These are phyloP conservation scores for Pluteus cervinus DNA, from an alignment of 768 basidiomycete genomes.

Conservation along the genomic window DNA sequence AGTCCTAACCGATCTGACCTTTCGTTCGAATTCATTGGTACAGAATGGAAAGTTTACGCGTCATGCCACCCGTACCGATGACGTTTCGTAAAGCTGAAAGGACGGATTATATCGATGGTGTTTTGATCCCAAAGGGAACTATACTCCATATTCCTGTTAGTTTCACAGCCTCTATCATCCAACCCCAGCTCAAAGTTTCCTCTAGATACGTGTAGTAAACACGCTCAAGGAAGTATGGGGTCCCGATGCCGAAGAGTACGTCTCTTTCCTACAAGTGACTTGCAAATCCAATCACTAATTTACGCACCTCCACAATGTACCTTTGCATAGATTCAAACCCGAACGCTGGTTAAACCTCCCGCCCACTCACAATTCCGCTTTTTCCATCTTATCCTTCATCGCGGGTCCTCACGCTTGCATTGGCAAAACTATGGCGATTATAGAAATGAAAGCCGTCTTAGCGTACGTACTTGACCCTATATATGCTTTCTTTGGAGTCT, in stretches of 20 bases:
- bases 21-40: neutral
- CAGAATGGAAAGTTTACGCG: conserved; percentile 34
- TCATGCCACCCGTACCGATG: conserved; percentile 35
- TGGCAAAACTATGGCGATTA: conserved; percentile 41
- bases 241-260: conserved; percentile 43
- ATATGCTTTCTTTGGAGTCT: neutral
- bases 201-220: conserved; percentile 43
- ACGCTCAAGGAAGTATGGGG: conserved; percentile 46
- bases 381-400: conserved; percentile 36
- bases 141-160: conserved; percentile 32
- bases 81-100: conserved; percentile 31
- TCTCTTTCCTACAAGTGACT: conserved; percentile 2
- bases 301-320: neutral
- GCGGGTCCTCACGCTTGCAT: conserved; percentile 41
- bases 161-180: neutral
- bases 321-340: conserved; percentile 32
- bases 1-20: neutral
- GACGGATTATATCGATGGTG: conserved; percentile 34
- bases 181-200: neutral
- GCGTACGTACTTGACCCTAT: conserved; percentile 19
- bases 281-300: too few species aligned
- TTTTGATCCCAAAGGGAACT: conserved; percentile 37
- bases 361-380: conserved; percentile 24
- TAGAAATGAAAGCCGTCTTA: conserved; percentile 41
- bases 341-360: conserved; percentile 39